A percentile compares a stretch with the other conserved stretches of the same genome.
phyloP scores from a whole-genome alignment of 352 stramenopile species.

The Globisporangium nagaii region DNA sequence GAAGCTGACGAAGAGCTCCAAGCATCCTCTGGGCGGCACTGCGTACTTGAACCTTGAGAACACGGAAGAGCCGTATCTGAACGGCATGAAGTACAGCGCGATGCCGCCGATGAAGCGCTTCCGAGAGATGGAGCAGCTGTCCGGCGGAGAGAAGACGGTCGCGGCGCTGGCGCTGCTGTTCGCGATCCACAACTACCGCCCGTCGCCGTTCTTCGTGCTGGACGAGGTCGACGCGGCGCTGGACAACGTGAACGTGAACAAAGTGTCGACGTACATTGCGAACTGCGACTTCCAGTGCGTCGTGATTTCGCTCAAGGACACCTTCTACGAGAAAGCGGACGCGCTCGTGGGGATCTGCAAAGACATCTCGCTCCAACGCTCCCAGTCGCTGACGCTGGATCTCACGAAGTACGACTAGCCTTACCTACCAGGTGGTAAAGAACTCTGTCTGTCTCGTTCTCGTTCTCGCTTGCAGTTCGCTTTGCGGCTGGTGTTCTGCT shows the following conservation, averaged over 20 bases:
- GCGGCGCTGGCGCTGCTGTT: slow-evolving; percentile 98
- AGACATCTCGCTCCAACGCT: slow-evolving; percentile 69
- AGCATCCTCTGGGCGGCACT: slow-evolving; percentile 91
- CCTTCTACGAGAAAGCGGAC: slow-evolving; percentile 95
- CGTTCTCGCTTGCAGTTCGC: too few species aligned
- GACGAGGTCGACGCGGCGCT: slow-evolving; percentile 99
- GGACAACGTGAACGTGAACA: slow-evolving; percentile 99
- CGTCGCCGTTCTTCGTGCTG: slow-evolving; percentile 98
- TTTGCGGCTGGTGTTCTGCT: too few species aligned
- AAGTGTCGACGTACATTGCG: slow-evolving; percentile 96
- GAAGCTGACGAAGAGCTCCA: slow-evolving; percentile 97
- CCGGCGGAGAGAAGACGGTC: slow-evolving; percentile 98
- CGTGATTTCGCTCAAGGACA: slow-evolving; percentile 98
- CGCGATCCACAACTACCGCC: slow-evolving; percentile 96
- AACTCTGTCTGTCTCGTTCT: too few species aligned
- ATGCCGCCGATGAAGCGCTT: slow-evolving; percentile 99
- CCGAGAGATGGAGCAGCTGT: slow-evolving; percentile 97
- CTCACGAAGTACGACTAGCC: slow-evolving; percentile 61
- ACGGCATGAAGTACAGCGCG: slow-evolving; percentile 99
- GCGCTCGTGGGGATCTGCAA: slow-evolving; percentile 91
- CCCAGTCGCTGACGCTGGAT: slow-evolving; percentile 73
- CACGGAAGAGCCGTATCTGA: slow-evolving; percentile 95
- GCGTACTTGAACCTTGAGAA: slow-evolving; percentile 85
- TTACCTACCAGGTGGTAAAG: too few species aligned
- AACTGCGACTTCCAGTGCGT: slow-evolving; percentile 97